Conservation (phyloP, 148 eudicot species). For the Talinum fruticosum region DNA sequence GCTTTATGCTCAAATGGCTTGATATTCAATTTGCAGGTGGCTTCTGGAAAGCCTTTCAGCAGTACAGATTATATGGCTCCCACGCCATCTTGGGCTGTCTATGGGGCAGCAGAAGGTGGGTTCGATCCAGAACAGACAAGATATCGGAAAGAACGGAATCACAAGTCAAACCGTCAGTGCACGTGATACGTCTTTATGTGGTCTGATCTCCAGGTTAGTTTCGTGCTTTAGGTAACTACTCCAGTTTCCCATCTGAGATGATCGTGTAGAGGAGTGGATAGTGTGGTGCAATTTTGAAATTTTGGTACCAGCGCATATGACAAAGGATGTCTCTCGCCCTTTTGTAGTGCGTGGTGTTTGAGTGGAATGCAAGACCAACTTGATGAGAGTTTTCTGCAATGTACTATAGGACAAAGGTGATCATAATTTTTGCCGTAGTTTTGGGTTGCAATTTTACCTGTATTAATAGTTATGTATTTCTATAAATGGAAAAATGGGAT, state of each 20-base stretch:
- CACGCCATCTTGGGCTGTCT: constrained; percentile 93
- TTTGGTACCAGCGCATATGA: not conserved
- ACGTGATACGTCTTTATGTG: constrained; percentile 5
- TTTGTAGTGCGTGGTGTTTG: too few relatives aligned
- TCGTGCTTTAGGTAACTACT: not conserved
- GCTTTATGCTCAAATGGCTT: not conserved
- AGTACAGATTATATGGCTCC: constrained; percentile 83
- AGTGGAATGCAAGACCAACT: too few relatives aligned
- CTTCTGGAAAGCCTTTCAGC: constrained; percentile 70
- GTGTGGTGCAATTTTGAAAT: not conserved
- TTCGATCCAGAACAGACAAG: constrained; percentile 86
- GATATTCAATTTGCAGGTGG: constrained; percentile 53
- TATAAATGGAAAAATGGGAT: not conserved
- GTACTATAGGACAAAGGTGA: not conserved
- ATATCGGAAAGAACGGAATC: constrained; percentile 77
- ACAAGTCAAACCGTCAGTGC: constrained; percentile 39
- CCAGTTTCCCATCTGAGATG: not conserved
- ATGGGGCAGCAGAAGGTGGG: constrained; percentile 95
- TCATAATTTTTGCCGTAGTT: not conserved
- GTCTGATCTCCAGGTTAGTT: not conserved
- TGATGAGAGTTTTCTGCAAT: not conserved
- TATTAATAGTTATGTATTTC: not conserved
- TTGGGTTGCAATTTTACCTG: not conserved
- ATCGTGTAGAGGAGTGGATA: not conserved
- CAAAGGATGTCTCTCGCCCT: not conserved